Evolutionary conservation across 2,329 filamentous ascomycete species (phyloP), one percentile per base, ranked within the genome.

Genomic region (Basipetospora chlamydospora): DNA sequence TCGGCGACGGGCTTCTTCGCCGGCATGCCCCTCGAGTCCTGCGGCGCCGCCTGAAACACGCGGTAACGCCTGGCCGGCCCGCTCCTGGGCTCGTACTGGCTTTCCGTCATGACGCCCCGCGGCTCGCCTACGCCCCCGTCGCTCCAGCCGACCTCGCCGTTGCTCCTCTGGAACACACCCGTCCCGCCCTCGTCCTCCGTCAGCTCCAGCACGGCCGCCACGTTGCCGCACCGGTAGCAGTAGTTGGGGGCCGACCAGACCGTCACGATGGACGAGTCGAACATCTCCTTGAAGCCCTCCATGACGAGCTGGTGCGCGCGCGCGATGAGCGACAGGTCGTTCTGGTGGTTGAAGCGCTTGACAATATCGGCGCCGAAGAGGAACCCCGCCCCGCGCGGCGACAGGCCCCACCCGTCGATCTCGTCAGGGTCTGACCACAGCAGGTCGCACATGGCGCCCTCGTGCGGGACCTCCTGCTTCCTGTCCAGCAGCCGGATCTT

Each of bases 371-470:
- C 86, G 23, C 90, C 90, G 56, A 98, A 98, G 1, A 93, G 84
- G 66, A 95, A 98, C 1, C 90, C 90, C n/a, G 90, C 90, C 25
- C 90, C 90, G 48, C 90, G 73, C 6, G 90, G 90, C 40, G 85
- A 94, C 41, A 98, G 74, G 12, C 84, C 88, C 70, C 95, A 98
- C 44, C 95, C 92, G 50, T 96, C 88, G 34, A 92, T 77, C 46
- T 98, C 90, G 52, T 98, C 90, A 1, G 90, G 90, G 53, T 98
- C 90, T 38, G 85, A 94, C 90, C 90, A 98, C 6, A 98, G 90
- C 26, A 98, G 64, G 55, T 98, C 90, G 35, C 90, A 94, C 75
- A 98, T 98, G 3, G 90, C 90, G 5, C 90, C 90, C 61, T 98
- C 90, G 51, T 98, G 90, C 5, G 90, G 90, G 48, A 98, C 98